Base-by-base conservation (phyloP, 192 early-diverging fungal species). In the Backusella tuberculispora region DNA sequence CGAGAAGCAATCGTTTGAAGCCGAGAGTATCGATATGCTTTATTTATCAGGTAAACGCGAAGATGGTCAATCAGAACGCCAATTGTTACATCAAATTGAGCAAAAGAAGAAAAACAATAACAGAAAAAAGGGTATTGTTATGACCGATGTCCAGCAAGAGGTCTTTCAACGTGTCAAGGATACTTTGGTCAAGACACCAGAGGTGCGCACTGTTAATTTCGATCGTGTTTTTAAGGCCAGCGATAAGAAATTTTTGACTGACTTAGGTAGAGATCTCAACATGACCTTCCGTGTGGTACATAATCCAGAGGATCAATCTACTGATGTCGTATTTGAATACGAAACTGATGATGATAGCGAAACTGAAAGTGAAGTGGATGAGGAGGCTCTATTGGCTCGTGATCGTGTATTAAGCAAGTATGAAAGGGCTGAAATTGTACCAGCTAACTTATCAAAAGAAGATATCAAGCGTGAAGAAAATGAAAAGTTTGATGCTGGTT, bases 401-500 rank as follows among this genome's bases (percentile, higher is more conserved):
- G 86, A 88, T 29, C 84, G 87, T 9, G 85, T 89, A 19, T 77
- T 91, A 77, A 83, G 76, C 47, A 85, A 85, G 66, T 89, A 85
- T 64, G 88, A 87, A 8, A 72, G 78, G 21, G 87, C 85, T 0
- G 76, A 84, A 64, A 80, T 83, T 3, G 83, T 88, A 42, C 84
- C 85, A 26, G 84, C 84, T 53, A 75, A 78, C 24, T 46, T 78
- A 7, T 80, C 69, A 8, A 89, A 87, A 60, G 85, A 84, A 65
- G 83, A 84, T 19, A 68, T 84, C 10, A 80, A 85, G 14, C 76
- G 76, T 7, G 68, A 79, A 24, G 83, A 85, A 63, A 81, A 81
- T 29, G 94, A 94, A 73, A 89, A 88, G 70, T 83, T 96, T 80
- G 85, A 92, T 38, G 83, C 85, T 69, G 92, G 93, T 68, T 85